These are phyloP conservation scores for Colletotrichum sp. DNA, from an alignment of 2,329 filamentous ascomycete species.

Conservation along the genomic window DNA sequence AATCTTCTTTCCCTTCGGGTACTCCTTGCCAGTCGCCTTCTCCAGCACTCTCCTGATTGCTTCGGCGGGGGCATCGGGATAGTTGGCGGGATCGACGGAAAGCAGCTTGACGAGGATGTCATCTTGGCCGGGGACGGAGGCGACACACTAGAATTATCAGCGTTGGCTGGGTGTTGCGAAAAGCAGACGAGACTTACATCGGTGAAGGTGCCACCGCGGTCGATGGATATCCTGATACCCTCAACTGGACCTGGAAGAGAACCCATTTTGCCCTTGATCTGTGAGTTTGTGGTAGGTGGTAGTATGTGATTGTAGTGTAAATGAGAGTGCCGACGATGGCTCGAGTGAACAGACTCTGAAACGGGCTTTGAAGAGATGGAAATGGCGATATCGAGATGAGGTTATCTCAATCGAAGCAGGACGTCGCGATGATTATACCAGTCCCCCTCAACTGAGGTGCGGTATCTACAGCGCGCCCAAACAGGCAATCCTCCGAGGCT, in stretches of 20 bases:
- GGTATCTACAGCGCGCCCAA: background rate
- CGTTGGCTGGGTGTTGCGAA: accelerated
- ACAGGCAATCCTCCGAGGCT: background rate
- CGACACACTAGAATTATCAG: background rate
- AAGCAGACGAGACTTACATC: constrained; percentile 61
- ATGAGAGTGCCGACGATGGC: background rate
- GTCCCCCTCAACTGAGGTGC: background rate
- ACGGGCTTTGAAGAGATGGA: background rate
- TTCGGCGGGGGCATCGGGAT: constrained; percentile 75
- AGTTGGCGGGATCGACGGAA: constrained; percentile 74
- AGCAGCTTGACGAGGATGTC: constrained; percentile 75
- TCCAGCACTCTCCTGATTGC: constrained; percentile 62
- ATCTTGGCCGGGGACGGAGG: constrained; percentile 39
- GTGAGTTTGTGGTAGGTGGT: background rate
- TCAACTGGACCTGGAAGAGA: constrained; percentile 12
- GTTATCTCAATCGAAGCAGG: background rate
- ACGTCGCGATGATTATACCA: constrained; percentile 1
- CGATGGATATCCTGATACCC: constrained; percentile 25
- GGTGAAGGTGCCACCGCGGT: constrained; percentile 63
- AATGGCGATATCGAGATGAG: background rate
- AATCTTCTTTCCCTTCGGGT: constrained; percentile 29
- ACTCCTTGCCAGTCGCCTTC: constrained; percentile 34
- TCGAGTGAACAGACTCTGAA: background rate
- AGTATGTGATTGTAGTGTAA: background rate
- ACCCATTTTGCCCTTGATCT: background rate